These are phyloP conservation scores for Daedaleopsis sinensis DNA, from an alignment of 768 basidiomycete species.

Conservation along the genomic window DNA sequence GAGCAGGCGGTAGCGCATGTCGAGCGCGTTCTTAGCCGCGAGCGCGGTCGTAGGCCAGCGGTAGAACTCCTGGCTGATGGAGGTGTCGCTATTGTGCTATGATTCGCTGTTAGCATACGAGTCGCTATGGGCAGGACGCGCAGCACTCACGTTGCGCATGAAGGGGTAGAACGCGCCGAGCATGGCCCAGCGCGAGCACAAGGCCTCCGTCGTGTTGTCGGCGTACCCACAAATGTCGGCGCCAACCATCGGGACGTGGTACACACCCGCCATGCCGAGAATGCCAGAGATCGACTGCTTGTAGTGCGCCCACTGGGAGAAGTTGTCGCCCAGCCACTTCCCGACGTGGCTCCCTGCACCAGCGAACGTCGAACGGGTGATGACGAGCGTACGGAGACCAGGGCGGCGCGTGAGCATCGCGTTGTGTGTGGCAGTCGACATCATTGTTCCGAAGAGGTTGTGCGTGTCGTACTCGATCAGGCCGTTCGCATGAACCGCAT, in stretches of 20 bases:
- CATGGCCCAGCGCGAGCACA: conserved; percentile 79
- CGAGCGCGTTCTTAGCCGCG: conserved; percentile 61
- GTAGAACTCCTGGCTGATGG: conserved; percentile 69
- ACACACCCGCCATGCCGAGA: conserved; percentile 65
- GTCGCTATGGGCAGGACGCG: background rate
- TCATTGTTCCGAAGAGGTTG: conserved; percentile 74
- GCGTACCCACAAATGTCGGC: conserved; percentile 74
- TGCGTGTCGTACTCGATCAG: conserved; percentile 63
- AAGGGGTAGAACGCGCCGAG: conserved; percentile 80
- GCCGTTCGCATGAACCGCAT: conserved; percentile 57
- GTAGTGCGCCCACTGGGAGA: conserved; percentile 63
- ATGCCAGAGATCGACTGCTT: conserved; percentile 63
- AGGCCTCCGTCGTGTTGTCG: conserved; percentile 63
- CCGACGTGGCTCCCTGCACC: conserved; percentile 70
- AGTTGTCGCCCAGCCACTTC: conserved; percentile 76
- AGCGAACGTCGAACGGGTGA: conserved; percentile 75
- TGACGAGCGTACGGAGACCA: conserved; percentile 60
- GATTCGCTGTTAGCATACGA: background rate
- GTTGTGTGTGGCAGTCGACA: conserved; percentile 61
- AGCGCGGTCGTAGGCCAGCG: conserved; percentile 58
- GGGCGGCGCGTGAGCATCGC: conserved; percentile 69
- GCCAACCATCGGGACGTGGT: conserved; percentile 76
- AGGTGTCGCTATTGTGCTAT: conserved; percentile 57
- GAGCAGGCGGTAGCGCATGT: conserved; percentile 66
- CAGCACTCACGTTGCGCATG: conserved; percentile 65